These are phyloP conservation scores for Eucalyptus marginata DNA, from an alignment of 345 rosid genomes.

Conservation along the genomic window DNA sequence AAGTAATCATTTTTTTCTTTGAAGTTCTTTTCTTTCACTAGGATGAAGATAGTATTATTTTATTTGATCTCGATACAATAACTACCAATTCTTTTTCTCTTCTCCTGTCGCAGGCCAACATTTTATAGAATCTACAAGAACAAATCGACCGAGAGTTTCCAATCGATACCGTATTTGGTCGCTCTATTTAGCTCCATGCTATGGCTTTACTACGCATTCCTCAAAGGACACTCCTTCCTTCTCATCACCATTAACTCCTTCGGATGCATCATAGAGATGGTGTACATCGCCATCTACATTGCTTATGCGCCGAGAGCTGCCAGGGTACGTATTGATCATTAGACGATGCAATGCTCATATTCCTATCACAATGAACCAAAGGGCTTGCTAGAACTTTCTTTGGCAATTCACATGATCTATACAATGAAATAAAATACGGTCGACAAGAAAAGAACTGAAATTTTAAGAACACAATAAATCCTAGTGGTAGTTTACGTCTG, in stretches of 20 bases:
- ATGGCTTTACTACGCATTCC: conserved; percentile 74
- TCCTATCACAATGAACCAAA: not conserved
- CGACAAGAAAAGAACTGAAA: not conserved
- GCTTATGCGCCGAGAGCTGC: conserved; percentile 37
- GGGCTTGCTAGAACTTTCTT: not conserved
- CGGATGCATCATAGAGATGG: conserved; percentile 58
- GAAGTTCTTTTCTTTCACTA: not conserved
- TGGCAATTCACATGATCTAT: not conserved
- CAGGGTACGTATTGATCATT: conserved; percentile 21
- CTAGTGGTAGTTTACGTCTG: no score
- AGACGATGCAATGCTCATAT: not conserved
- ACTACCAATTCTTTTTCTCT: not conserved
- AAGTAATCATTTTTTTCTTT: conserved; percentile 8
- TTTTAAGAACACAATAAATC: not conserved
- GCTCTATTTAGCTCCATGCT: conserved; percentile 80
- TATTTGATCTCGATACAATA: not conserved
- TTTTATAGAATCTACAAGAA: conserved; percentile 56
- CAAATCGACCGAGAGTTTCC: conserved; percentile 70
- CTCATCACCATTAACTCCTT: conserved; percentile 76
- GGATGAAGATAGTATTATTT: not conserved
- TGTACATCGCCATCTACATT: conserved; percentile 51
- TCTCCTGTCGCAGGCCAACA: conserved; percentile 35
- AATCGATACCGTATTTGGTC: conserved; percentile 63
- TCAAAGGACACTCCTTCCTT: conserved; percentile 44
- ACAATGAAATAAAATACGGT: not conserved